Percentiles rank a stretch among this genome's conserved stretches.
Evolutionary conservation across 345 rosid species (phyloP).

Genomic region (Hevea brasiliensis): DNA sequence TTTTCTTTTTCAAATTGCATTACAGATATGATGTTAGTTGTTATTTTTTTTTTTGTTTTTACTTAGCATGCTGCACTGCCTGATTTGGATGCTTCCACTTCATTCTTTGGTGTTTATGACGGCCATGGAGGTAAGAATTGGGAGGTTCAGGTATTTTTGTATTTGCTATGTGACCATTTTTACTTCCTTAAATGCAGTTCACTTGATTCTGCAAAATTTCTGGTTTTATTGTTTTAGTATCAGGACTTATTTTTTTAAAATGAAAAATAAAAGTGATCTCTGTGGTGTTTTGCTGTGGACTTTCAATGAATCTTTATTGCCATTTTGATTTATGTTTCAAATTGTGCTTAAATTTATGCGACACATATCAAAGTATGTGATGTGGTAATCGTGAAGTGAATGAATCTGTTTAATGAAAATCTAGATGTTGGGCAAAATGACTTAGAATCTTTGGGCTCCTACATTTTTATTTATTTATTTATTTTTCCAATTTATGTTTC

Average conservation of each 20-base stretch:
- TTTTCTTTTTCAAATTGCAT: not conserved
- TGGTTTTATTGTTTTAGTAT: constrained; percentile 3
- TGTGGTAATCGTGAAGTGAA: not conserved
- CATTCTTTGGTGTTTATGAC: constrained; percentile 97
- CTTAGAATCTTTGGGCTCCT: not conserved
- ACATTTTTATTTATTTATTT: not conserved
- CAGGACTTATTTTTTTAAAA: not conserved
- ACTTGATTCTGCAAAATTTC: not conserved
- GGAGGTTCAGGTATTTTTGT: constrained; percentile 21
- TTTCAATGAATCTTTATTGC: not conserved
- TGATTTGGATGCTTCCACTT: constrained; percentile 73
- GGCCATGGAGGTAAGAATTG: constrained; percentile 95
- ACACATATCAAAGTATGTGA: not conserved
- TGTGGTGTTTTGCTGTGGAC: not conserved
- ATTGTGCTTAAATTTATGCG: constrained; percentile 3
- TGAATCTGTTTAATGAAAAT: not conserved
- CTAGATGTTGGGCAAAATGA: not conserved
- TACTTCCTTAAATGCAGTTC: not conserved
- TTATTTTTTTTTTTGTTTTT: constrained; percentile 26
- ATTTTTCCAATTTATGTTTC: not conserved
- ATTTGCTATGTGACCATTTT: not conserved
- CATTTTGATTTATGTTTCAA: not conserved
- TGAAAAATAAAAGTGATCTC: not conserved
- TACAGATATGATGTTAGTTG: constrained; percentile 8
- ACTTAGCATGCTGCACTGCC: constrained; percentile 81